These are phyloP conservation scores for Starmerella bacillaris DNA, from an alignment of 805 yeast genomes.

Conservation along the genomic window DNA sequence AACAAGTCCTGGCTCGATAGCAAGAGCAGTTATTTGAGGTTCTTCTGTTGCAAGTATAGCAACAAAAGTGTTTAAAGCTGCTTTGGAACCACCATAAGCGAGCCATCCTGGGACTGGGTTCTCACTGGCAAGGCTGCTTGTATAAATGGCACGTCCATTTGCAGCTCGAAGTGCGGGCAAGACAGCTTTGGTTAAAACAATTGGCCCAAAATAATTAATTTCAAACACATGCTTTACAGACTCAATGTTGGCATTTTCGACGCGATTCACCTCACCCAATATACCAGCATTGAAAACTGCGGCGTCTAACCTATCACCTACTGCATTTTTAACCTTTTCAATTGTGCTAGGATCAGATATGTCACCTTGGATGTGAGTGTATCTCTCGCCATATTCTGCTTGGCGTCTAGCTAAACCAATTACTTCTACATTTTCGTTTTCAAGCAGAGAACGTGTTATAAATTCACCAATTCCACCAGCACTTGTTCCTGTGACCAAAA, in stretches of 20 bases:
- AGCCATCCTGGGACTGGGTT: constrained; percentile 59
- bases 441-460: constrained; percentile 37
- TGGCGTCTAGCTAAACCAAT: constrained; percentile 57
- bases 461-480: constrained; percentile 60
- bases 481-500: constrained; percentile 19
- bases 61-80: constrained; percentile 70
- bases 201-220: constrained; percentile 60
- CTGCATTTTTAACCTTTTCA: constrained; percentile 19
- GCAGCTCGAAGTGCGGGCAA: constrained; percentile 36
- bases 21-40: constrained; percentile 35
- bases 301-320: constrained; percentile 25
- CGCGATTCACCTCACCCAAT: constrained; percentile 52
- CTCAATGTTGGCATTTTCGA: constrained; percentile 28
- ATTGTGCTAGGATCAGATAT: constrained; percentile 27
- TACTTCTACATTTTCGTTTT: constrained; percentile 26
- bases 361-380: constrained; percentile 34
- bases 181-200: constrained; percentile 32
- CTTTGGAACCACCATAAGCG: constrained; percentile 82
- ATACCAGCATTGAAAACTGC: constrained; percentile 58
- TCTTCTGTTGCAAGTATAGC: constrained; percentile 53
- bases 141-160: constrained; percentile 53
- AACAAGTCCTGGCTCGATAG: constrained; percentile 91
- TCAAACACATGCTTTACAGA: constrained; percentile 53
- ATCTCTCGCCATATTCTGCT: constrained; percentile 24
- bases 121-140: constrained; percentile 75